Evolutionary conservation across 805 yeast genomes (phyloP).

Genomic region (Saturnispora zaruensis): DNA sequence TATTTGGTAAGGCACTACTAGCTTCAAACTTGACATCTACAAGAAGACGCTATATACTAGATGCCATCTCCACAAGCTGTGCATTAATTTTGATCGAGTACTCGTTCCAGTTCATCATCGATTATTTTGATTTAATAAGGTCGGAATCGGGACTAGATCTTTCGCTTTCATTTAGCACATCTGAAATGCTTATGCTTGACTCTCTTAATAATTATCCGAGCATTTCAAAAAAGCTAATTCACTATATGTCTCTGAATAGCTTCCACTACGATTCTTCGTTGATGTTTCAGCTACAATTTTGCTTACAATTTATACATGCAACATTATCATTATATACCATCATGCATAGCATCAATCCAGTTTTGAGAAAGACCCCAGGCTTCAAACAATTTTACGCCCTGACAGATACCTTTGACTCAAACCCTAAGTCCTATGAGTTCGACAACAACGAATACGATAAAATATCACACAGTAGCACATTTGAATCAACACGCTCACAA

Average conservation of each 20-base stretch:
- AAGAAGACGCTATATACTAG: slow-evolving; percentile 20
- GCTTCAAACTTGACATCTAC: slow-evolving; percentile 29
- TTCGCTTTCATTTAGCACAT: slow-evolving; percentile 5
- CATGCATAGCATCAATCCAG: slow-evolving; percentile 23
- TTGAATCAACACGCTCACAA: background rate
- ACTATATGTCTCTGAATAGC: slow-evolving; percentile 17
- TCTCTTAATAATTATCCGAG: slow-evolving; percentile 7
- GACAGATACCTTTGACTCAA: slow-evolving; percentile 7
- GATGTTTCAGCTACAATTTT: slow-evolving; percentile 22
- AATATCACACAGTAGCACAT: background rate
- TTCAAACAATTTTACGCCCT: slow-evolving; percentile 7
- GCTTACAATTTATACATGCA: slow-evolving; percentile 23
- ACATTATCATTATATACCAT: slow-evolving; percentile 26
- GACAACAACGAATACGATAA: background rate
- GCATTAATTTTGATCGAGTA: slow-evolving; percentile 17
- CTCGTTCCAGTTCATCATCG: slow-evolving; percentile 9
- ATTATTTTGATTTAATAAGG: slow-evolving; percentile 12
- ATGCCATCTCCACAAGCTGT: slow-evolving; percentile 23
- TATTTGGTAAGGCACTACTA: slow-evolving; percentile 28
- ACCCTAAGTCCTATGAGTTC: background rate
- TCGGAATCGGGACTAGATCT: slow-evolving; percentile 6
- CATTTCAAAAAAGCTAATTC: slow-evolving; percentile 13
- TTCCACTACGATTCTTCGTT: slow-evolving; percentile 13
- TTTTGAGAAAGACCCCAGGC: slow-evolving; percentile 14
- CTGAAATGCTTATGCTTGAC: slow-evolving; percentile 8